Evolutionary conservation across 1,139 yeast genomes (phyloP), one percentile per base, ranked within the genome.

Genomic region (Hyphopichia fennica): DNA sequence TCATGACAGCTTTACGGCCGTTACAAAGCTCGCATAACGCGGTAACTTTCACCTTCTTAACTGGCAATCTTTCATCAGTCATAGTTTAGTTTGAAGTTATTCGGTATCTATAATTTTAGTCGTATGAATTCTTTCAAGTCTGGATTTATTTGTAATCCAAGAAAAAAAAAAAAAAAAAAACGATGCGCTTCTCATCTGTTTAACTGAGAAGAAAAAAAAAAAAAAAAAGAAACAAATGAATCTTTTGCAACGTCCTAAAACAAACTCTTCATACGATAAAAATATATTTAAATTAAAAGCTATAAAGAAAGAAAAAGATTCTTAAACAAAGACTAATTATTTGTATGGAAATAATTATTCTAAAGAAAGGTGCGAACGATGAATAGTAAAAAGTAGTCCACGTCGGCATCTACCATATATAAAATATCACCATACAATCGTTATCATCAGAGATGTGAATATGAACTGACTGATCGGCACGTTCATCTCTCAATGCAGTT

Each of bases 21-120:
- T 82, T 85, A 59, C 99, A 93, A n/a, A 89, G 75, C 63, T 90
- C 96, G 65, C 99, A 93, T 18, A 80, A 65, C 8, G 75, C 66
- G 0, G 67, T 37, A 0, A 77, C 63, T 55, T 79, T 81, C 22
- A 77, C 42, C 41, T 54, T 58, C 54, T 56, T 73, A 38, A 49
- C 13, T 3, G 35, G 35, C n/a, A 33, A n/a, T 18, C 35, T 33
- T 33, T 33, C 35, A 22, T 29, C 34, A 14, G 33, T 13, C 34
- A 28, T 33, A 14, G 9, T 27, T 27, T 5, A 27, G 11, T 6
- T 10, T 4, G 9, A 27, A 27, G 30, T 7, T 11, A 29, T 4
- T 15, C 10, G n/a, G 13, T 7, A 13, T 11, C 29, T 10, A 7
- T 10, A 11, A 5, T 11, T 7, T 11, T 27, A 11, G 14, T 27